Conservation (phyloP, 495 filamentous ascomycete genomes). For the Daldinia grandis region DNA sequence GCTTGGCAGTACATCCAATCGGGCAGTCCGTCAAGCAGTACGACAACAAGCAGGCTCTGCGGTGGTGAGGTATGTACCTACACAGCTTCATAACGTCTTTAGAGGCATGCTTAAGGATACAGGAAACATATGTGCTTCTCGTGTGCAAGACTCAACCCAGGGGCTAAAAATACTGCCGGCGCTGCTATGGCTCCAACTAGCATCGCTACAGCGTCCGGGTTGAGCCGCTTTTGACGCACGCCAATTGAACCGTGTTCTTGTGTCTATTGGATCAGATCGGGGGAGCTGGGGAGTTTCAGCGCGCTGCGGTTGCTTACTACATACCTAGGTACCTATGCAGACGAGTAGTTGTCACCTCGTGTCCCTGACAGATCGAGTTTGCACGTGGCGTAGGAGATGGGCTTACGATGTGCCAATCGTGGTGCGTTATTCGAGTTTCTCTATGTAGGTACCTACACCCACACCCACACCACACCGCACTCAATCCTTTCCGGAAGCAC, state of each 20-base stretch:
- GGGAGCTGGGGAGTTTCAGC: not conserved
- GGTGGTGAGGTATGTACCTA: no score
- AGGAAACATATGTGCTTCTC: not conserved
- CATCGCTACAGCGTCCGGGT: not conserved
- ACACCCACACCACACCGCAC: no score
- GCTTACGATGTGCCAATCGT: no score
- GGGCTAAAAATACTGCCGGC: not conserved
- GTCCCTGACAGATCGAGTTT: no score
- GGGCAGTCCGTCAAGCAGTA: not conserved
- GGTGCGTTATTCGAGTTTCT: no score
- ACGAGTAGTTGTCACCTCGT: no score
- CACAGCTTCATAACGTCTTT: not conserved
- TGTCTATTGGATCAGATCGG: not conserved
- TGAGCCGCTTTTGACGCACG: not conserved
- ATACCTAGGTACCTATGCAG: no score
- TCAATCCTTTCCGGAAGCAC: no score
- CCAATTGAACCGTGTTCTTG: not conserved
- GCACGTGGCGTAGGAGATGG: no score
- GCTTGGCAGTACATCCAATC: constrained; percentile 11
- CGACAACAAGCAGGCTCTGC: not conserved
- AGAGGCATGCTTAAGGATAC: not conserved
- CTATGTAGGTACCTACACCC: no score
- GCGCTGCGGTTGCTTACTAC: not conserved
- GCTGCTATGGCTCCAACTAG: not conserved
- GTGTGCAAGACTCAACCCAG: not conserved